Base-by-base conservation (phyloP, 2,329 filamentous ascomycete species). In the Elsinoe necatrix region DNA sequence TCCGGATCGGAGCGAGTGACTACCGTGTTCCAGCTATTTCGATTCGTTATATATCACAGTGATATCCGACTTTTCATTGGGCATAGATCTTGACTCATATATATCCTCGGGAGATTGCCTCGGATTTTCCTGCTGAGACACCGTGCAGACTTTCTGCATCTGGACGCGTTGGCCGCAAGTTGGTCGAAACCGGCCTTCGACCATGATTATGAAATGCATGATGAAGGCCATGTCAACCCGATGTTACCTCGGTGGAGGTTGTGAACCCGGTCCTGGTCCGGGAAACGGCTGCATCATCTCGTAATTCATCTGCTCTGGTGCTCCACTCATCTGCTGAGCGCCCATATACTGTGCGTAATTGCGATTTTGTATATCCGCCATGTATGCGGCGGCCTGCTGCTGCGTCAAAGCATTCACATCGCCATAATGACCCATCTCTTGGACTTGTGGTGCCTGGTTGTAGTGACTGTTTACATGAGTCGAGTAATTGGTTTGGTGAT, bases 221-320 rank as follows among this genome's bases (percentile, higher is more conserved):
- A n/a, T n/a, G n/a, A n/a, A n/a, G 27, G 27, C 27, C 9, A 29
- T 9, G 9, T 29, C 9, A 29, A 9, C 27, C 9, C 9, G 4
- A 9, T 11, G 25, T 18, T 9, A 25, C 27, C 45, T 34, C 18
- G 45, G 25, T 31, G 25, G 45, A 8, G 3, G 25, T 16, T 31
- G 45, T 31, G 45, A 16, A 34, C 14, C 45, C 18, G 45, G 25
- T 3, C 25, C 29, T 50, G 16, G 45, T 4, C 25, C 23, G 14
- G 45, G 34, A n/a, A 4, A 35, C 34, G 48, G 48, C 2, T 52
- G 48, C 48, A 52, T 37, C 20, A 52, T 34, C 31, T 52, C 7
- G 20, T 52, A 52, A 16, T 16, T 29, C 18, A 18, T 16, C 31
- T 3, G 16, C 16, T 21, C 21, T 11, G 16, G 16, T 4, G 18